phyloP scores from a whole-genome alignment of 1,284 basidiomycete genomes.

The Austropuccinia psidii region DNA sequence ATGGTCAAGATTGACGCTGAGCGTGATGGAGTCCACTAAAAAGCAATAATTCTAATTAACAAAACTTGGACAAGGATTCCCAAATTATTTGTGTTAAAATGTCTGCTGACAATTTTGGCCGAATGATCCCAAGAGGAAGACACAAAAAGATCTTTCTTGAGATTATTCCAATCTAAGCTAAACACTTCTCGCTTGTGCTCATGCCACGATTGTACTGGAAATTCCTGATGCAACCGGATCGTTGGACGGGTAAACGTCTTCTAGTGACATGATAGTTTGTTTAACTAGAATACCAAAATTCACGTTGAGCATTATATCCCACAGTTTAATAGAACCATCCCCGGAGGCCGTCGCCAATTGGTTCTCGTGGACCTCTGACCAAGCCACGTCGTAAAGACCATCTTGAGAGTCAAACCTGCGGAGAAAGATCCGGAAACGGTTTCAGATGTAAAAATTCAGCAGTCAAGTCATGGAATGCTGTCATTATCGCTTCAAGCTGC shows the following conservation, averaged over 20 bases:
- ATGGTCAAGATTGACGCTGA: slow-evolving; percentile 70
- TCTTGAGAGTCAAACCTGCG: slow-evolving; percentile 86
- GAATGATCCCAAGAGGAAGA: slow-evolving; percentile 79
- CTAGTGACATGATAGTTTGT: not conserved
- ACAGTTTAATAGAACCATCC: slow-evolving; percentile 81
- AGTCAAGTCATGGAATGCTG: slow-evolving; percentile 39
- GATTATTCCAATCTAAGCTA: slow-evolving; percentile 94
- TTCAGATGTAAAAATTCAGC: not conserved
- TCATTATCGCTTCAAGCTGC: slow-evolving; percentile 25
- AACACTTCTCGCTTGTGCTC: slow-evolving; percentile 89
- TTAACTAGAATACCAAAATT: slow-evolving; percentile 43
- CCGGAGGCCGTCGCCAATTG: slow-evolving; percentile 82
- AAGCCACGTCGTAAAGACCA: slow-evolving; percentile 81
- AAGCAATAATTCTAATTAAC: not conserved
- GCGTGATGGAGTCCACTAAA: slow-evolving; percentile 76
- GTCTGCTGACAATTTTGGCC: slow-evolving; percentile 66
- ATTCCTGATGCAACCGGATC: slow-evolving; percentile 56
- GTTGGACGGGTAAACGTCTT: slow-evolving; percentile 34
- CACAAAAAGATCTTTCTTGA: slow-evolving; percentile 77
- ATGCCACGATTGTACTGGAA: slow-evolving; percentile 83
- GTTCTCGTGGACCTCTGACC: slow-evolving; percentile 90
- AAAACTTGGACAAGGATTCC: not conserved
- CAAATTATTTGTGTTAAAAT: not conserved
- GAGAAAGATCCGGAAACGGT: not conserved
- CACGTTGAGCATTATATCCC: slow-evolving; percentile 83